Evolutionary conservation across 805 yeast genomes (phyloP).

Genomic region (Dipodascus albidus): DNA sequence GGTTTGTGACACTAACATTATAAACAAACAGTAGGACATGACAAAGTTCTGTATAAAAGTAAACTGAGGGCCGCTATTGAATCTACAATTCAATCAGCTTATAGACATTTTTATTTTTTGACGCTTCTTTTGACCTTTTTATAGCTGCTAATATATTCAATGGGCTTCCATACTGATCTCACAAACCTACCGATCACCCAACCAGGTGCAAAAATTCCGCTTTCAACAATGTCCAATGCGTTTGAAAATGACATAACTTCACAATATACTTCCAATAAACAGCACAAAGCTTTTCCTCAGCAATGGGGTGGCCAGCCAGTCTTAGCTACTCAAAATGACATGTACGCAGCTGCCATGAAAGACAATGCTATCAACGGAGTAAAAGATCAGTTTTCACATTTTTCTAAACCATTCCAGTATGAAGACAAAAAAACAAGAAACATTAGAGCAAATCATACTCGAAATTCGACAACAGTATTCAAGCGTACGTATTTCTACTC

Average conservation of each 20-base stretch:
- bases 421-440: neutral
- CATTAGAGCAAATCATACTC: neutral
- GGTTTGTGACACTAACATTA: neutral
- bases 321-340: neutral
- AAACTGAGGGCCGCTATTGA: neutral
- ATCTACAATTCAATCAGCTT: neutral
- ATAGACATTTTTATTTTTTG: neutral
- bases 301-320: neutral
- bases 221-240: neutral
- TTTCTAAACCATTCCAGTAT: constrained; percentile 1
- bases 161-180: neutral
- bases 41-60: neutral
- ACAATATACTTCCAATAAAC: neutral
- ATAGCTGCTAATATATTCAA: neutral
- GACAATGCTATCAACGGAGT: neutral
- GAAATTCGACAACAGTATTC: neutral
- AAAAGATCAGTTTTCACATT: neutral
- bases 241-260: neutral
- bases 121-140: neutral
- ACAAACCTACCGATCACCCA: neutral
- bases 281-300: neutral
- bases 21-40: neutral
- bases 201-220: neutral
- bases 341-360: neutral
- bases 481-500: neutral